Conservation (phyloP, 2,329 filamentous ascomycete genomes). For the Tolypocladium paradoxum region DNA sequence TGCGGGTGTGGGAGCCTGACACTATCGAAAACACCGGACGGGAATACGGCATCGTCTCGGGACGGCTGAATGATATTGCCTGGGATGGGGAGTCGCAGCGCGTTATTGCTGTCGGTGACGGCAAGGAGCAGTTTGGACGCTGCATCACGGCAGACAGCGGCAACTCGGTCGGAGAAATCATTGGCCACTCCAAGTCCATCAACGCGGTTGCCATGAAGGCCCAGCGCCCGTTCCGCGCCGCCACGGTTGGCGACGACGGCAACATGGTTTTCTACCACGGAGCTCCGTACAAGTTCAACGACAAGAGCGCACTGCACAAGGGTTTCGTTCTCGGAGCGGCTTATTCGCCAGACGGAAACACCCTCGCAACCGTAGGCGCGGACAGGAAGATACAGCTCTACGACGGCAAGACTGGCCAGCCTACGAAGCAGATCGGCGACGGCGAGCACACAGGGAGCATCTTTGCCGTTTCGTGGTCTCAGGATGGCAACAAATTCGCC, state of each 20-base stretch:
- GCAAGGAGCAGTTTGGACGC: conserved; percentile 85
- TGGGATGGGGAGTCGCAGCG: conserved; percentile 97
- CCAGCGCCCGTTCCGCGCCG: conserved; percentile 81
- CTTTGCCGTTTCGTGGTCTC: conserved; percentile 82
- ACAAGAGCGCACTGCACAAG: conserved; percentile 70
- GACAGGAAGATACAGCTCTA: conserved; percentile 90
- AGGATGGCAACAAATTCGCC: conserved; percentile 74
- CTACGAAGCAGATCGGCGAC: conserved; percentile 65
- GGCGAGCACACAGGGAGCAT: conserved; percentile 88
- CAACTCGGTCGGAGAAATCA: conserved; percentile 90
- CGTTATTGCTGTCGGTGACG: conserved; percentile 91
- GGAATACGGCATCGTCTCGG: conserved; percentile 89
- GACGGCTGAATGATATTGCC: conserved; percentile 88
- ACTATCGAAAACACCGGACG: conserved; percentile 79
- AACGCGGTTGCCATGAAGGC: conserved; percentile 85
- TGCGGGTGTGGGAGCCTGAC: conserved; percentile 88
- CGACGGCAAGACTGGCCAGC: conserved; percentile 89
- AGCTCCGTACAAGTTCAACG: conserved; percentile 90
- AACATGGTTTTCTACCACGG: conserved; percentile 88
- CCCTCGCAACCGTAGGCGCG: conserved; percentile 80
- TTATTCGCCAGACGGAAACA: conserved; percentile 79
- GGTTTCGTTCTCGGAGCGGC: conserved; percentile 82
- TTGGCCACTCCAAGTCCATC: conserved; percentile 80
- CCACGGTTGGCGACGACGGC: conserved; percentile 83
- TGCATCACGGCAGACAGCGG: conserved; percentile 93